Conservation (phyloP, 2,329 filamentous ascomycete species). For the Ilyonectria robusta region DNA sequence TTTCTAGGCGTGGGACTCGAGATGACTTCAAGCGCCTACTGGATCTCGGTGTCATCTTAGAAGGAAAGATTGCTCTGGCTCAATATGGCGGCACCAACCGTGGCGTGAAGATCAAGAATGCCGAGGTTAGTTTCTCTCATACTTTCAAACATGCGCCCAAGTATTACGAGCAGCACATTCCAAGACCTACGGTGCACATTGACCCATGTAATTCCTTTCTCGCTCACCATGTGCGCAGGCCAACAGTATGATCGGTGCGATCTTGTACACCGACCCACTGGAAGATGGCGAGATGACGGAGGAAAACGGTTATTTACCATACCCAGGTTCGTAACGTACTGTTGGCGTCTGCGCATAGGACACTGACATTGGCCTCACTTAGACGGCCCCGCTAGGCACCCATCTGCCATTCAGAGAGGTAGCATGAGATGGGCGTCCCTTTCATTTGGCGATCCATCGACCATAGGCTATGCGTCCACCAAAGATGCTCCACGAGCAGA, state of each 20-base stretch:
- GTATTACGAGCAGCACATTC: neutral
- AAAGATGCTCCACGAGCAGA: conserved; percentile 36
- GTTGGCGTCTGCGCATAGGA: neutral
- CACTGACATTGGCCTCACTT: neutral
- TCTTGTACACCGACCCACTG: conserved; percentile 27
- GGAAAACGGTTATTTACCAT: conserved; percentile 30
- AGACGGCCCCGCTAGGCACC: conserved; percentile 38
- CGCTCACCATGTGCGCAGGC: neutral
- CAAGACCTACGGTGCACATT: neutral
- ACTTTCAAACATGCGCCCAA: neutral
- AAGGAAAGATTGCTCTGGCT: conserved; percentile 30
- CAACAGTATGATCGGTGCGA: conserved; percentile 34
- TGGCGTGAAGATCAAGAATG: conserved; percentile 39
- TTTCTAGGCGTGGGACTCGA: neutral
- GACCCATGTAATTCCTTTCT: neutral
- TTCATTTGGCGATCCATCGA: conserved; percentile 40
- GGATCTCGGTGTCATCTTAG: conserved; percentile 28
- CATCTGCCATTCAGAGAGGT: conserved; percentile 37
- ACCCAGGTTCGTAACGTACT: conserved; percentile 27
- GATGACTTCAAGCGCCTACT: conserved; percentile 22
- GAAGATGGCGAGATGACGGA: conserved; percentile 37
- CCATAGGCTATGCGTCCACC: conserved; percentile 37
- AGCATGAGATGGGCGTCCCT: conserved; percentile 39
- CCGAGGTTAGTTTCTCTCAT: conserved; percentile 19
- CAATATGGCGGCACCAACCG: conserved; percentile 34